Conservation (phyloP, 306 rosid species). For the Castanopsis chinensis region DNA sequence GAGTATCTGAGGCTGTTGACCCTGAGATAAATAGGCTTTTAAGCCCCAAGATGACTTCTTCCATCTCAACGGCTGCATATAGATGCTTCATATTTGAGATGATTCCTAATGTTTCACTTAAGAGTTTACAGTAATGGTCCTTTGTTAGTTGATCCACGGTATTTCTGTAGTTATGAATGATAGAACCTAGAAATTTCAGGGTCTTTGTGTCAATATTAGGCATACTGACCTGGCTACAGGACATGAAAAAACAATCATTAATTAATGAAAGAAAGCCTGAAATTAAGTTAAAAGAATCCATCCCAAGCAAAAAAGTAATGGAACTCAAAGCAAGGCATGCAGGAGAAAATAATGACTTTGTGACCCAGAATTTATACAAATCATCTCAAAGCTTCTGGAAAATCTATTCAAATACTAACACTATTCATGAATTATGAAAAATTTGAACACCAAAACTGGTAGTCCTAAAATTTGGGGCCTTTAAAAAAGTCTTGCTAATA, state of each 20-base stretch:
- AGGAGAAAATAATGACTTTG: neutral
- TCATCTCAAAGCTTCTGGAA: neutral
- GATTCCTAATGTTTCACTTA: slow-evolving; percentile 70
- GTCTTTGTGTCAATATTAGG: slow-evolving; percentile 63
- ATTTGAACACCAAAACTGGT: neutral
- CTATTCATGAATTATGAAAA: neutral
- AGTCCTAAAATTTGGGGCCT: neutral
- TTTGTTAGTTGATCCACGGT: slow-evolving; percentile 46
- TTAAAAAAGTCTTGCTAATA: neutral
- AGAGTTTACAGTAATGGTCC: slow-evolving; percentile 53
- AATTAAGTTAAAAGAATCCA: neutral
- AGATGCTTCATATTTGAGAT: slow-evolving; percentile 54
- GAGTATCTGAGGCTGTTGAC: slow-evolving; percentile 40
- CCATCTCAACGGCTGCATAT: slow-evolving; percentile 55
- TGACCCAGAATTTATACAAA: neutral
- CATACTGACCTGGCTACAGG: slow-evolving; percentile 40
- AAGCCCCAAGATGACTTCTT: slow-evolving; percentile 58
- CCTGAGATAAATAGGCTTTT: slow-evolving; percentile 67
- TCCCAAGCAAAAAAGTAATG: neutral
- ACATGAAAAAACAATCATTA: slow-evolving; percentile 27
- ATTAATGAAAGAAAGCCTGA: neutral
- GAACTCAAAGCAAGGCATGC: neutral
- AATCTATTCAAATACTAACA: neutral
- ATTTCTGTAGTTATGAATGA: slow-evolving; percentile 44
- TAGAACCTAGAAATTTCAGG: slow-evolving; percentile 58